These are phyloP conservation scores for Podochytrium sp. DNA, from an alignment of 192 early-diverging fungal genomes.

Conservation along the genomic window DNA sequence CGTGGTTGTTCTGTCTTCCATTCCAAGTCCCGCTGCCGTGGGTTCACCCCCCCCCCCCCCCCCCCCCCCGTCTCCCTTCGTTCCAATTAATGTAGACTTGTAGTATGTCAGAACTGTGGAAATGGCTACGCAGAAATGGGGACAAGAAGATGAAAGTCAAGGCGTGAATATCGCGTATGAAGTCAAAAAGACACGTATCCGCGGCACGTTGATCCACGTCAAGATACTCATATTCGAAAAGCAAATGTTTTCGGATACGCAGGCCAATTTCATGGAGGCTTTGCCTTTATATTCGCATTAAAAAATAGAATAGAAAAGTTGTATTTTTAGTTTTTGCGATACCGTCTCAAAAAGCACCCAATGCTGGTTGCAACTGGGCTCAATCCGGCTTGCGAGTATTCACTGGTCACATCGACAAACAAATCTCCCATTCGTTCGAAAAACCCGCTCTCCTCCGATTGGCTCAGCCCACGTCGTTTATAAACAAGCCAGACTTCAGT, in stretches of 20 bases:
- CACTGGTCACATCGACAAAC: not conserved
- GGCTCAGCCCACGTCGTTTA: slow-evolving; percentile 19
- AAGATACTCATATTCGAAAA: not conserved
- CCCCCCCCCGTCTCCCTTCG: too few species aligned
- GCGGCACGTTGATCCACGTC: not conserved
- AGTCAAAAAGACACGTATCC: not conserved
- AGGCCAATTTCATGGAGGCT: not conserved
- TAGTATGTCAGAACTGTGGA: not conserved
- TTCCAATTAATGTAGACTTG: too few species aligned
- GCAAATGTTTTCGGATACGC: not conserved
- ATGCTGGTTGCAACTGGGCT: not conserved
- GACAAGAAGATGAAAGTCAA: not conserved
- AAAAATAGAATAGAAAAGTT: not conserved
- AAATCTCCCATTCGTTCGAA: not conserved
- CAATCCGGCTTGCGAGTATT: not conserved
- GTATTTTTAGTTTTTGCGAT: not conserved
- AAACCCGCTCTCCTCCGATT: slow-evolving; percentile 16
- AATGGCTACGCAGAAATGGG: not conserved
- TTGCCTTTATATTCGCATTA: not conserved
- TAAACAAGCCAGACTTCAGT: slow-evolving; percentile 30
- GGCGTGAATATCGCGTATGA: not conserved
- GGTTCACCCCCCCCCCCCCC: too few species aligned
- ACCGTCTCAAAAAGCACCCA: slow-evolving; percentile 2
- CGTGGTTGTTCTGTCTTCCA: too few species aligned
- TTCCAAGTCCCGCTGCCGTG: too few species aligned